A percentile compares a stretch with the other conserved stretches of the same genome.
phyloP scores from a whole-genome alignment of 331 rosid genomes.

The Stylosanthes scabra region DNA sequence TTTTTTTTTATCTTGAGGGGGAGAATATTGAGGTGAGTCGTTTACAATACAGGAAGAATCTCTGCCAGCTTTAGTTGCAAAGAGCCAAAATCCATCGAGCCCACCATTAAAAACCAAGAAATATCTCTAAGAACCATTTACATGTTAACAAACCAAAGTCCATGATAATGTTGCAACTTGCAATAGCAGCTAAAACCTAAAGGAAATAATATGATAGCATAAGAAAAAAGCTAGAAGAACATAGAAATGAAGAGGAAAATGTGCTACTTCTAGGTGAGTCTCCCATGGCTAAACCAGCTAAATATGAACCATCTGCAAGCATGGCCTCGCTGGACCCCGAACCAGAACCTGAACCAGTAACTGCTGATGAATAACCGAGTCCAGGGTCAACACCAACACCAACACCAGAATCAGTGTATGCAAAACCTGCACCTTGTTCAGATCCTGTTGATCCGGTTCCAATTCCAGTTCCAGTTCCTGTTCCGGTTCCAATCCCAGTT shows the following conservation, averaged over 20 bases:
- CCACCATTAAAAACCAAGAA: conserved; percentile 37
- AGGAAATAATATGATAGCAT: conserved; percentile 21
- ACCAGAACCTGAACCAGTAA: conserved; percentile 43
- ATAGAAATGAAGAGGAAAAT: conserved; percentile 23
- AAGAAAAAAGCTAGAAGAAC: conserved; percentile 28
- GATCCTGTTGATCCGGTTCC: conserved; percentile 19
- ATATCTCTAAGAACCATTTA: conserved; percentile 46
- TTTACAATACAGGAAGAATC: conserved; percentile 61
- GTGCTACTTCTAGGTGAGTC: conserved; percentile 54
- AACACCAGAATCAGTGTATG: conserved; percentile 29
- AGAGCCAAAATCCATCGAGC: conserved; percentile 45
- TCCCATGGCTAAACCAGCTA: conserved; percentile 98
- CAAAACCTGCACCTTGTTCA: conserved; percentile 7
- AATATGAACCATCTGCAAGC: conserved; percentile 91
- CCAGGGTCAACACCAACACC: conserved; percentile 31
- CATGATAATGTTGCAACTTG: conserved; percentile 25
- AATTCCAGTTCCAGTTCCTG: conserved; percentile 13
- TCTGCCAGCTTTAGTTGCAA: conserved; percentile 57
- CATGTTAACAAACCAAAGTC: conserved; percentile 44
- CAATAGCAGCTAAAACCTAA: conserved; percentile 38
- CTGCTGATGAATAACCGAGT: conserved; percentile 42
- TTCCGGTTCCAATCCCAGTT: background rate
- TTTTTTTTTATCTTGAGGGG: conserved; percentile 8
- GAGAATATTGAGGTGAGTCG: conserved; percentile 52
- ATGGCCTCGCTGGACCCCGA: conserved; percentile 68